These are phyloP conservation scores for Scedosporium apiospermum DNA, from an alignment of 2,329 filamentous ascomycete genomes.

Conservation along the genomic window DNA sequence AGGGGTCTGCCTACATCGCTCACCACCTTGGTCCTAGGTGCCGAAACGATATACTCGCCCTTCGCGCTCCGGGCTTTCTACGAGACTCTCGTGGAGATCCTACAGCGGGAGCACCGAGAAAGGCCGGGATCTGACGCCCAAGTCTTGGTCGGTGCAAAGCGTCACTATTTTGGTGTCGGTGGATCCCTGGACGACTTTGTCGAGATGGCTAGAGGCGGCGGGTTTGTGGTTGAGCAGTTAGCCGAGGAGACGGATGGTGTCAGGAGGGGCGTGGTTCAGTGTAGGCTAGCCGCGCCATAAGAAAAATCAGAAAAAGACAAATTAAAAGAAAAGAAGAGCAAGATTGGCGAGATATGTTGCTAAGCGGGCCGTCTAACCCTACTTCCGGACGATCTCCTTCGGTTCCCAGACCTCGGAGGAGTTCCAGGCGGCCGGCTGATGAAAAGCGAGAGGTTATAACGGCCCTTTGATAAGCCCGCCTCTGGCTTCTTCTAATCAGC, in stretches of 20 bases:
- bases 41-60: slow-evolving; percentile 78
- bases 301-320: not conserved
- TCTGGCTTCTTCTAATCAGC: too few relatives aligned
- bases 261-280: slow-evolving; percentile 47
- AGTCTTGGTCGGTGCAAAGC: slow-evolving; percentile 66
- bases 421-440: not conserved
- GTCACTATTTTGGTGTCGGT: slow-evolving; percentile 76
- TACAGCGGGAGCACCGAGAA: slow-evolving; percentile 32
- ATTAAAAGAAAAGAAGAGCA: not conserved
- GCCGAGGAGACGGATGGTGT: slow-evolving; percentile 53
- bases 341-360: not conserved
- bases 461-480: too few relatives aligned
- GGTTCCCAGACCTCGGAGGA: not conserved
- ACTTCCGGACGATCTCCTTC: slow-evolving; percentile 4
- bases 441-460: not conserved
- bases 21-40: slow-evolving; percentile 53
- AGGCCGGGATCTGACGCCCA: slow-evolving; percentile 34
- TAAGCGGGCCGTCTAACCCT: not conserved
- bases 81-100: slow-evolving; percentile 51
- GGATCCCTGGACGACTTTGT: slow-evolving; percentile 72
- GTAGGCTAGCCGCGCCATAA: not conserved
- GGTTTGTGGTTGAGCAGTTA: slow-evolving; percentile 38
- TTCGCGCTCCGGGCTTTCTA: slow-evolving; percentile 61
- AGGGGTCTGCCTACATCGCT: slow-evolving; percentile 7
- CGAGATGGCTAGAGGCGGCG: slow-evolving; percentile 36